Evolutionary conservation across 2,329 filamentous ascomycete species (phyloP).

Genomic region (Trichoderma sp.): DNA sequence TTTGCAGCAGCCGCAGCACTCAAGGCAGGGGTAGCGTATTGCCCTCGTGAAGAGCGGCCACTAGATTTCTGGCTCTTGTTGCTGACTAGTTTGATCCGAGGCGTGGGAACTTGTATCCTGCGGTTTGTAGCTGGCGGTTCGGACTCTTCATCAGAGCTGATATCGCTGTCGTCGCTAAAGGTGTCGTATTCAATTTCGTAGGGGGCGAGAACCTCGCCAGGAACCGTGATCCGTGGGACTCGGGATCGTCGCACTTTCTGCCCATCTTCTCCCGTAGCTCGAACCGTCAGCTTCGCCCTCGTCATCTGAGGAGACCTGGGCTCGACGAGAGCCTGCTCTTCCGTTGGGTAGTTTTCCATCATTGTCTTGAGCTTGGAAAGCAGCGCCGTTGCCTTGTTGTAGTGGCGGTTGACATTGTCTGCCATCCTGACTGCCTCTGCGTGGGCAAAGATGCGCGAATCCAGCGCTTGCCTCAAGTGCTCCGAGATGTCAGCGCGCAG

Average conservation of each 20-base stretch:
- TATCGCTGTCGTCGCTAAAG: slow-evolving; percentile 55
- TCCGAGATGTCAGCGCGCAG: slow-evolving; percentile 63
- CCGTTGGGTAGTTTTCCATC: slow-evolving; percentile 60
- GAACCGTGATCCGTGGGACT: slow-evolving; percentile 63
- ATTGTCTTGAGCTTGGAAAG: slow-evolving; percentile 60
- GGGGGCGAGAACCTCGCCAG: slow-evolving; percentile 65
- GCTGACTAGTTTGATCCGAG: slow-evolving; percentile 54
- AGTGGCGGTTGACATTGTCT: slow-evolving; percentile 64
- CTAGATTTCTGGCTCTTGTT: slow-evolving; percentile 47
- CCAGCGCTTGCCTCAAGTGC: slow-evolving; percentile 55
- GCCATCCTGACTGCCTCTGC: slow-evolving; percentile 65
- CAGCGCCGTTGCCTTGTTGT: slow-evolving; percentile 60
- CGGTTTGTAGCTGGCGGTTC: slow-evolving; percentile 42
- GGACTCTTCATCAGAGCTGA: slow-evolving; percentile 54
- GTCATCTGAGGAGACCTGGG: slow-evolving; percentile 56
- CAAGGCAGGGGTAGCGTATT: slow-evolving; percentile 39
- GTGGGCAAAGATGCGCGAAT: slow-evolving; percentile 58
- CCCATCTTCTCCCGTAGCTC: slow-evolving; percentile 45
- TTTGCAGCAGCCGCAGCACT: slow-evolving; percentile 43
- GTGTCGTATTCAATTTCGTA: slow-evolving; percentile 65
- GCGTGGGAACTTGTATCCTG: slow-evolving; percentile 39
- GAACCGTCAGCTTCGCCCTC: slow-evolving; percentile 51
- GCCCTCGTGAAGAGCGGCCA: slow-evolving; percentile 40
- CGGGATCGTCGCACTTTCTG: slow-evolving; percentile 49
- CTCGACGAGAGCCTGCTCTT: slow-evolving; percentile 52